A percentile compares a stretch with the other conserved stretches of the same genome.
These are phyloP conservation scores for Lactarius sanguifluus DNA, from an alignment of 768 basidiomycete genomes.

Conservation along the genomic window DNA sequence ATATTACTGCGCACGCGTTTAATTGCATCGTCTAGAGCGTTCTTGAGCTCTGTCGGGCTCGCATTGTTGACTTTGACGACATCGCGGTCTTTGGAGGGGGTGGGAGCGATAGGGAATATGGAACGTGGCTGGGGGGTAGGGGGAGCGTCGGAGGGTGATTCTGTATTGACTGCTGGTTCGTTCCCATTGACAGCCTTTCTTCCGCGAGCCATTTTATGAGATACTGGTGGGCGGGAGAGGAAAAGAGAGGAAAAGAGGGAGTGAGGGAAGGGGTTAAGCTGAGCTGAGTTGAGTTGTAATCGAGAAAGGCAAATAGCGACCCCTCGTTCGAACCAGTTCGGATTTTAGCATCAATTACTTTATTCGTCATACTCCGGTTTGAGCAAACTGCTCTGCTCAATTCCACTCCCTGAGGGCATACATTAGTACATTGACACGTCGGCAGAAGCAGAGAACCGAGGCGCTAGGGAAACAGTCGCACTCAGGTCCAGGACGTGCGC, in stretches of 20 bases:
- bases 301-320: neutral
- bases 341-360: neutral
- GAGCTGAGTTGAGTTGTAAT: neutral
- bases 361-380: neutral
- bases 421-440: neutral
- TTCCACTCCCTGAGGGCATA: neutral
- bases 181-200: conserved; percentile 29
- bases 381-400: neutral
- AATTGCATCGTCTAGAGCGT: conserved; percentile 76
- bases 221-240: neutral
- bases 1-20: conserved; percentile 59
- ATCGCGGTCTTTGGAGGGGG: conserved; percentile 35
- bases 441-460: neutral
- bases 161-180: neutral
- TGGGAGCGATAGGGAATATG: conserved; percentile 30
- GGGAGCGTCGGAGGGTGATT: conserved; percentile 21
- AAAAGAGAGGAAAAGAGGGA: conserved; percentile 7
- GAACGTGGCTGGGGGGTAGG: conserved; percentile 19
- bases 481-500: neutral
- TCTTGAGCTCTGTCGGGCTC: conserved; percentile 51
- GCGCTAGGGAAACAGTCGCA: neutral
- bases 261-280: neutral
- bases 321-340: conserved; percentile 24
- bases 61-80: conserved; percentile 53
- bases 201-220: conserved; percentile 26